These are phyloP conservation scores for Xylaria sp. DNA, from an alignment of 2,329 filamentous ascomycete species.

Conservation along the genomic window DNA sequence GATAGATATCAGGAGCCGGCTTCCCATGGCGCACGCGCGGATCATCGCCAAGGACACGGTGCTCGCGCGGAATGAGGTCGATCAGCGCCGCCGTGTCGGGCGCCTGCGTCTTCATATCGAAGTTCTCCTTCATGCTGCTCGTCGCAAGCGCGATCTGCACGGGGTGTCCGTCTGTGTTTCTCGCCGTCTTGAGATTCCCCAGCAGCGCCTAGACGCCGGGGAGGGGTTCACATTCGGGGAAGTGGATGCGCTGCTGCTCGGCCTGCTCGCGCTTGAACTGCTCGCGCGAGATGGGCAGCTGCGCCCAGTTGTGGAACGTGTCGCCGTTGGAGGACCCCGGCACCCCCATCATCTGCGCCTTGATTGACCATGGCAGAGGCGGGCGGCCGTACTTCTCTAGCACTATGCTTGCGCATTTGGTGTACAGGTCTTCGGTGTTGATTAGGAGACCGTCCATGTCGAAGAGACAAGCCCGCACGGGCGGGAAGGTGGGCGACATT, in stretches of 20 bases:
- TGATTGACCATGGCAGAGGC: slow-evolving; percentile 75
- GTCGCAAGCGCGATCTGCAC: slow-evolving; percentile 73
- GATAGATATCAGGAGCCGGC: slow-evolving; percentile 78
- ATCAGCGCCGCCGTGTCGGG: slow-evolving; percentile 46
- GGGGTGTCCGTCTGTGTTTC: slow-evolving; percentile 39
- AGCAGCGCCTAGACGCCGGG: slow-evolving; percentile 72
- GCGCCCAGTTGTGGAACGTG: slow-evolving; percentile 69
- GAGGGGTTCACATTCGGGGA: slow-evolving; percentile 69
- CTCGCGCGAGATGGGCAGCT: slow-evolving; percentile 73
- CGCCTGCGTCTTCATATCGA: slow-evolving; percentile 67
- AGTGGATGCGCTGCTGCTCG: slow-evolving; percentile 66
- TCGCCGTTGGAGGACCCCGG: slow-evolving; percentile 54
- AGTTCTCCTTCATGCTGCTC: slow-evolving; percentile 68
- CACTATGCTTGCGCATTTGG: slow-evolving; percentile 72
- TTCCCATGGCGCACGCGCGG: slow-evolving; percentile 73
- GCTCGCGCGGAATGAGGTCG: slow-evolving; percentile 61
- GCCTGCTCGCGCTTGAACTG: slow-evolving; percentile 65
- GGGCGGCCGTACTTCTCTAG: slow-evolving; percentile 71
- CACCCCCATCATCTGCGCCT: slow-evolving; percentile 77
- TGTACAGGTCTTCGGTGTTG: slow-evolving; percentile 79
- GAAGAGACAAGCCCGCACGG: slow-evolving; percentile 78
- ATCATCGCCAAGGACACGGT: slow-evolving; percentile 74
- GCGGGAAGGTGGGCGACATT: slow-evolving; percentile 51
- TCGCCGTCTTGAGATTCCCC: slow-evolving; percentile 52
- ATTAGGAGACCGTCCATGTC: slow-evolving; percentile 85